A percentile compares a stretch with the other conserved stretches of the same genome.
phyloP scores from a whole-genome alignment of 805 yeast species.

The Metschnikowia noctiluminum region DNA sequence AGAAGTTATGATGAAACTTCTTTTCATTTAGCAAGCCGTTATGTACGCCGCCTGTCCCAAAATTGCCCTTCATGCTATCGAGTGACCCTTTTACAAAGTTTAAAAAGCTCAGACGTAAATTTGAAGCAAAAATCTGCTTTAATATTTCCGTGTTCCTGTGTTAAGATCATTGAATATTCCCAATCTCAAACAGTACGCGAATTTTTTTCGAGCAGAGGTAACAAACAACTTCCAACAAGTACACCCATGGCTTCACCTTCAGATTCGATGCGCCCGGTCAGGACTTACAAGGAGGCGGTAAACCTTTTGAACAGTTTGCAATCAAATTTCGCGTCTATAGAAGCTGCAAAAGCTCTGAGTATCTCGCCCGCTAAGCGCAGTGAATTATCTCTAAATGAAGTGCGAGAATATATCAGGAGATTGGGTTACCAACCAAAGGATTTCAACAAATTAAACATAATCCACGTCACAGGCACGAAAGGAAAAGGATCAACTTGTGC shows the following conservation, averaged over 20 bases:
- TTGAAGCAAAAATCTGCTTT: no score
- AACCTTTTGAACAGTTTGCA: constrained; percentile 81
- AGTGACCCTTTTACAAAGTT: no score
- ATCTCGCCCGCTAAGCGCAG: constrained; percentile 47
- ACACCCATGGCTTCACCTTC: constrained; percentile 4
- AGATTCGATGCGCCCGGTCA: constrained; percentile 19
- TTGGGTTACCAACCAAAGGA: constrained; percentile 51
- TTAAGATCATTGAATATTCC: no score
- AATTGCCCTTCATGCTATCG: no score
- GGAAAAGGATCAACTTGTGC: constrained; percentile 99
- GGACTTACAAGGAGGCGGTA: constrained; percentile 65
- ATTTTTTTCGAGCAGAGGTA: no score
- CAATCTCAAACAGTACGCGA: no score
- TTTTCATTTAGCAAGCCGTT: no score
- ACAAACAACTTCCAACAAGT: no score
- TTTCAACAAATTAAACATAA: constrained; percentile 68
- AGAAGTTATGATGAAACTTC: no score
- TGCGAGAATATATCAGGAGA: constrained; percentile 46
- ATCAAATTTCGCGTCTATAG: constrained; percentile 86
- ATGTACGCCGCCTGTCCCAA: no score
- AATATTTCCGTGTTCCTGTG: no score
- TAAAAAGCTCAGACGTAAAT: no score
- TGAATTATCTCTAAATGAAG: constrained; percentile 75
- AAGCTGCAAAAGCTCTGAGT: constrained; percentile 71
- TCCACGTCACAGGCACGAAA: constrained; percentile 96